These are phyloP conservation scores for Tricholoma bakamatsutake DNA, from an alignment of 768 basidiomycete species.

Conservation along the genomic window DNA sequence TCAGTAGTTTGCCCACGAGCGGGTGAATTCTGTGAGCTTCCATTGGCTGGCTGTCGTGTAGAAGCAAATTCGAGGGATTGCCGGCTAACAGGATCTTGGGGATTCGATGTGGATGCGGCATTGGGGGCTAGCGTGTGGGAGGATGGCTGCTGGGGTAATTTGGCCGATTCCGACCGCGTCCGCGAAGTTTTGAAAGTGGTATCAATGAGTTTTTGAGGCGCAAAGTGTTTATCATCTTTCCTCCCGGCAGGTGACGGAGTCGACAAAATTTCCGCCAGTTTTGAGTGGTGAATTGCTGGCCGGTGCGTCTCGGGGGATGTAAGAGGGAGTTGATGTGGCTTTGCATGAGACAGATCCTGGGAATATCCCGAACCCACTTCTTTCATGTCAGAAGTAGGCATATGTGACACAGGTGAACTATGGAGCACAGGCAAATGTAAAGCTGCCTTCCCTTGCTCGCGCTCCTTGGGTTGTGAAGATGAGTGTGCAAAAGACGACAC, in stretches of 20 bases:
- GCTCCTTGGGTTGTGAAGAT: neutral
- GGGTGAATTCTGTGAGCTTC: neutral
- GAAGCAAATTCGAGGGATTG: neutral
- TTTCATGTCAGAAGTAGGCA: neutral
- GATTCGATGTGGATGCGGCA: neutral
- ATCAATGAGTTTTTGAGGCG: neutral
- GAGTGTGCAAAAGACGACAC: neutral
- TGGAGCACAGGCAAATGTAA: neutral
- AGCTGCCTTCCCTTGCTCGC: neutral
- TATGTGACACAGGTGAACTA: neutral
- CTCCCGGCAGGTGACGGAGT: slow-evolving; percentile 9
- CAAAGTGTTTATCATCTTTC: neutral
- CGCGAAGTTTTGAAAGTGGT: neutral
- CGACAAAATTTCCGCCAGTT: slow-evolving; percentile 29
- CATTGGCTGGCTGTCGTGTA: neutral
- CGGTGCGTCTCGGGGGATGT: slow-evolving; percentile 2
- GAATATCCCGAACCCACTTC: neutral
- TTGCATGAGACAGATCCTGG: neutral
- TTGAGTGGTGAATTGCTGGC: slow-evolving; percentile 25
- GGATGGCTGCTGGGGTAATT: neutral
- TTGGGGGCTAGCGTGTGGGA: neutral
- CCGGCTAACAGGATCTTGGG: neutral
- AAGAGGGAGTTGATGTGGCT: neutral
- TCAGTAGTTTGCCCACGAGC: neutral
- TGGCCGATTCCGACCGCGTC: neutral